Conservation (phyloP, 1,284 basidiomycete species). For the Pholiota adiposa region DNA sequence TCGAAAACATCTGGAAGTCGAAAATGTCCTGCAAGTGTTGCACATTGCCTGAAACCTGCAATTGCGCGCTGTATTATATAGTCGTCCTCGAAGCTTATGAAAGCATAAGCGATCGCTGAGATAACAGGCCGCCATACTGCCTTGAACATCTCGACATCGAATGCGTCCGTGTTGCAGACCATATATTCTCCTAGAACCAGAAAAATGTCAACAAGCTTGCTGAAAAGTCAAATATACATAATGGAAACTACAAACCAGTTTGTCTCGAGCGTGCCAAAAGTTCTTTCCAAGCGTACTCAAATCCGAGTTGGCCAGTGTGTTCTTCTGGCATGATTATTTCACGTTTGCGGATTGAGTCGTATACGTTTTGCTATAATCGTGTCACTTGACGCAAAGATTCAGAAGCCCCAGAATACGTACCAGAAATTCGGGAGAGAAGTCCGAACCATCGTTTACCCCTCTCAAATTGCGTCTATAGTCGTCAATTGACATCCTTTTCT, state of each 20-base stretch:
- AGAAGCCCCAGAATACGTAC: conserved; percentile 45
- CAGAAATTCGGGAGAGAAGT: conserved; percentile 88
- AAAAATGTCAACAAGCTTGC: not conserved
- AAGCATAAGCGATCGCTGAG: conserved; percentile 89
- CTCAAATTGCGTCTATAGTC: conserved; percentile 94
- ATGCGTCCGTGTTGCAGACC: conserved; percentile 77
- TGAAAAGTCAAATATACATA: not conserved
- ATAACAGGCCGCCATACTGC: conserved; percentile 91
- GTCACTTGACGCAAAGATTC: conserved; percentile 8
- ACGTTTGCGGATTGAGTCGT: conserved; percentile 91
- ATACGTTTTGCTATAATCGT: conserved; percentile 74
- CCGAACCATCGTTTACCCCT: conserved; percentile 87
- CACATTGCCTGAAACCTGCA: conserved; percentile 95
- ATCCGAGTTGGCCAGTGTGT: conserved; percentile 95
- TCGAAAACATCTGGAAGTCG: conserved; percentile 95
- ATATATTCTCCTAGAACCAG: conserved; percentile 68
- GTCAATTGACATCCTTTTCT: conserved; percentile 97
- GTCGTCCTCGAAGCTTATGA: conserved; percentile 96
- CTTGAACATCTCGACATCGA: conserved; percentile 94
- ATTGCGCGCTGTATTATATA: conserved; percentile 95
- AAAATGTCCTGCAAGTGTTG: conserved; percentile 90
- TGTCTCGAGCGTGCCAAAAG: conserved; percentile 83
- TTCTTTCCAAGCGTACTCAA: conserved; percentile 99
- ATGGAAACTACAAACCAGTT: conserved; percentile 63
- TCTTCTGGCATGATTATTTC: conserved; percentile 99